Evolutionary conservation across 805 yeast genomes (phyloP).

Genomic region (Grigorovia transvaalensis): DNA sequence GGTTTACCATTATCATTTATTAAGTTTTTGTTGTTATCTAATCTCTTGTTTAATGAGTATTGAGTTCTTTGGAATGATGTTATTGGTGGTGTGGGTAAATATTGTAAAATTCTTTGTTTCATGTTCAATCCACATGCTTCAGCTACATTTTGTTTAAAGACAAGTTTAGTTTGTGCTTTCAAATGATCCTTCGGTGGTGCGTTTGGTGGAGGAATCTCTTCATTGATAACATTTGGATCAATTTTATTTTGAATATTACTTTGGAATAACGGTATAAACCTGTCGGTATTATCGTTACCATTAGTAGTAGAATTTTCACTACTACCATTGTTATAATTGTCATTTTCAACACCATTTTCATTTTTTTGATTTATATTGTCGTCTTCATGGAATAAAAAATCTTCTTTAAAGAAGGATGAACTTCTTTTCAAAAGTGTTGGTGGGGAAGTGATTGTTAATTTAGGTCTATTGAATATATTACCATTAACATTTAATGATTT

Average conservation of each 20-base stretch:
- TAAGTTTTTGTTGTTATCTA: slow-evolving; percentile 10
- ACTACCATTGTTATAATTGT: slow-evolving; percentile 1
- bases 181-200: slow-evolving; percentile 37
- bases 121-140: slow-evolving; percentile 87
- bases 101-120: slow-evolving; percentile 73
- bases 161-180: slow-evolving; percentile 34
- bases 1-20: slow-evolving; percentile 30
- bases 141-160: slow-evolving; percentile 74
- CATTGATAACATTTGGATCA: slow-evolving; percentile 21
- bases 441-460: slow-evolving; percentile 20
- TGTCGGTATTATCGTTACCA: slow-evolving; percentile 30
- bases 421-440: slow-evolving; percentile 26
- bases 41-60: slow-evolving; percentile 22
- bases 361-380: neutral
- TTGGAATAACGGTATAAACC: slow-evolving; percentile 53
- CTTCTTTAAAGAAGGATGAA: slow-evolving; percentile 26
- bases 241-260: slow-evolving; percentile 31
- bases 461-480: slow-evolving; percentile 15
- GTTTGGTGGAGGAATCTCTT: slow-evolving; percentile 37
- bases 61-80: slow-evolving; percentile 23
- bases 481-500: slow-evolving; percentile 10
- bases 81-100: slow-evolving; percentile 76
- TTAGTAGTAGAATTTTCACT: slow-evolving; percentile 3
- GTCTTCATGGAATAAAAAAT: slow-evolving; percentile 3
- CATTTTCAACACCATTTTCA: neutral